Evolutionary conservation across 352 stramenopile genomes (phyloP), one percentile per base, ranked within the genome.

Genomic region (Pythium scleroteichum): DNA sequence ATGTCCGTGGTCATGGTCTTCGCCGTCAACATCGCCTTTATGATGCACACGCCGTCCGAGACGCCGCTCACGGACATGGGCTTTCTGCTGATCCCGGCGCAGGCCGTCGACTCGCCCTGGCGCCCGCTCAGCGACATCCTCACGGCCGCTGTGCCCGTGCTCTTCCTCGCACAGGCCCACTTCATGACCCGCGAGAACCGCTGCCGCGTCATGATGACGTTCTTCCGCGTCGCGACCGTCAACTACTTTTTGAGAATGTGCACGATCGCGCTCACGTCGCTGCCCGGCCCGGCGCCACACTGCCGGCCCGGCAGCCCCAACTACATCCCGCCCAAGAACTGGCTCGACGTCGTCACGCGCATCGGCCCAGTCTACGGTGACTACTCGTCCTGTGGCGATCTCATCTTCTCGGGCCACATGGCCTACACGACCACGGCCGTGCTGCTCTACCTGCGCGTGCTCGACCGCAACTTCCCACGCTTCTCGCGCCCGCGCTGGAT

Each of bases 371-470:
- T 73, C 60, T 76, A 76, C 53, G 69, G 69, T 22, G 56, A 76
- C 20, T 69, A 69, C 54, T 72, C 68, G 39, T 79, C 73, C 41
- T 82, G 73, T 54, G 73, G 73, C 27, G 73, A 82, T 48, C 66
- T 82, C 38, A 73, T 82, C 33, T 82, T 82, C 61, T 79, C 68
- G 14, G 73, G 73, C 20, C 73, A 82, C 59, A 76, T 76, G 59
- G 69, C 70, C 6, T 79, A 78, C 68, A 78, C 73, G 16, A 82
- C 62, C 48, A 70, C 53, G 40, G 71, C 73, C 6, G 51, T 78
- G 49, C 59, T 82, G 47, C 53, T 78, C 19, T 75, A 80, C 52
- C 56, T 80, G 33, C 71, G 73, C 24, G 64, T 59, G 38, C 61
- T 75, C 41, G 70, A 75, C 38, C 69, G 65, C 40, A 64, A 75